Evolutionary conservation across 345 rosid species (phyloP), one percentile per base, ranked within the genome.

Genomic region (Sisymbrium altissimum): DNA sequence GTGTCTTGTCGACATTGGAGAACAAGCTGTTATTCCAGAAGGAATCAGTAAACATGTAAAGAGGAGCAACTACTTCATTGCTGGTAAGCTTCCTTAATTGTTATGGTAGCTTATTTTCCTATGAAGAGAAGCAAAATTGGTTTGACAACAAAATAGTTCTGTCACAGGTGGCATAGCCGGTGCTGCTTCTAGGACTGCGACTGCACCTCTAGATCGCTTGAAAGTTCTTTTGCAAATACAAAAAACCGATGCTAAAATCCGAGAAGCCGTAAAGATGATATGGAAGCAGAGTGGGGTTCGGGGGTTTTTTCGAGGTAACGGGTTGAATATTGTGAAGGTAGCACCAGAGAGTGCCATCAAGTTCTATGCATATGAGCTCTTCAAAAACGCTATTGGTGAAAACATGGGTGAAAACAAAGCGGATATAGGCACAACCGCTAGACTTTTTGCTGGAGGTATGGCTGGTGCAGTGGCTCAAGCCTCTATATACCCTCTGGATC

Each of bases 391-490:
- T 5, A 83, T 93, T 25, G 84, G 82, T 50, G 84, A 82, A 33
- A 66, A 75, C 41, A 79, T 78, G 45, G 91, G 84, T 32, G 88
- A 84, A 56, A 83, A 76, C 64, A 85, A 82, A 80, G 79, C 56
- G 38, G 91, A 82, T 57, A 79, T 88, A 27, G 90, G 97, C 69
- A 71, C 89, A 57, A 27, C 74, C 3, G 97, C 85, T 73, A 85
- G 93, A 14, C 93, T 90, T 53, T 70, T 87, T 40, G 86, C 97
- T 9, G 97, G 98, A 49, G 98, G 98, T 45, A 77, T 83, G 81
- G 98, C 98, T 29, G 98, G 98, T 75, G 98, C 98, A 62, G 85
- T 93, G 54, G 93, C 98, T 62, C 98, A 93, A 69, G 81, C 97
- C 65, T 81, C 89, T 30, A 86, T 93, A 68, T 93, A 93, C 72